A percentile compares a stretch with the other conserved stretches of the same genome.
These are phyloP conservation scores for Colletotrichum tropicale DNA, from an alignment of 2,329 filamentous ascomycete species.

Conservation along the genomic window DNA sequence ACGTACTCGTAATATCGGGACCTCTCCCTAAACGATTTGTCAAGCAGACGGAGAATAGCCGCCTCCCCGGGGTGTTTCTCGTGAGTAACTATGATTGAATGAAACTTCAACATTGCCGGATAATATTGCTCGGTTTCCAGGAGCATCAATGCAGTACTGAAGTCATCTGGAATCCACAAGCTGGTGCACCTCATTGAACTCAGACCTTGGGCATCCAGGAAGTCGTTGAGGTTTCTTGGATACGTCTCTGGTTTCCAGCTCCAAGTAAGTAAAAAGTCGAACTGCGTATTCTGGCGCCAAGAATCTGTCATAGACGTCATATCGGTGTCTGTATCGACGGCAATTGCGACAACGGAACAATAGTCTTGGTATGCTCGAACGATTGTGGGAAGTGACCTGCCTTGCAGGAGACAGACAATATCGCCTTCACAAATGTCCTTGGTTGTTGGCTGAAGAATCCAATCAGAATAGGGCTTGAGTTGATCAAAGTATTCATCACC, in stretches of 20 bases:
- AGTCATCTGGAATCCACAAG: accelerated
- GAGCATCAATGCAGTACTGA: accelerated
- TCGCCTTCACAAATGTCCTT: accelerated
- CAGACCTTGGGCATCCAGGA: accelerated
- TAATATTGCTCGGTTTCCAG: accelerated
- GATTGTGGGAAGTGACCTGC: neutral
- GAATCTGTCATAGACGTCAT: accelerated
- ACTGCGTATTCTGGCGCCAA: too few relatives aligned
- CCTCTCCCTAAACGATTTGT: too few relatives aligned
- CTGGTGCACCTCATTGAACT: accelerated
- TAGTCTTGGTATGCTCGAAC: neutral
- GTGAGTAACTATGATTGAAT: accelerated
- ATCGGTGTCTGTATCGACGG: accelerated
- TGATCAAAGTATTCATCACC: too few relatives aligned
- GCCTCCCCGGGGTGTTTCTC: too few relatives aligned
- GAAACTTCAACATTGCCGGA: accelerated
- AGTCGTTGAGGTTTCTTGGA: accelerated
- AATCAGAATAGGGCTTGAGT: too few relatives aligned
- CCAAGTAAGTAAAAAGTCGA: neutral
- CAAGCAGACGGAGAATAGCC: too few relatives aligned
- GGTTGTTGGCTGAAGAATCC: too few relatives aligned
- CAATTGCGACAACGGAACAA: neutral
- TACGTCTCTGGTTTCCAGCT: neutral
- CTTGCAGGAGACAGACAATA: neutral
- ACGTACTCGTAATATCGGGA: too few relatives aligned